These are phyloP conservation scores for Cyclostephanos tholiformis DNA, from an alignment of 108 stramenopile genomes.

Conservation along the genomic window DNA sequence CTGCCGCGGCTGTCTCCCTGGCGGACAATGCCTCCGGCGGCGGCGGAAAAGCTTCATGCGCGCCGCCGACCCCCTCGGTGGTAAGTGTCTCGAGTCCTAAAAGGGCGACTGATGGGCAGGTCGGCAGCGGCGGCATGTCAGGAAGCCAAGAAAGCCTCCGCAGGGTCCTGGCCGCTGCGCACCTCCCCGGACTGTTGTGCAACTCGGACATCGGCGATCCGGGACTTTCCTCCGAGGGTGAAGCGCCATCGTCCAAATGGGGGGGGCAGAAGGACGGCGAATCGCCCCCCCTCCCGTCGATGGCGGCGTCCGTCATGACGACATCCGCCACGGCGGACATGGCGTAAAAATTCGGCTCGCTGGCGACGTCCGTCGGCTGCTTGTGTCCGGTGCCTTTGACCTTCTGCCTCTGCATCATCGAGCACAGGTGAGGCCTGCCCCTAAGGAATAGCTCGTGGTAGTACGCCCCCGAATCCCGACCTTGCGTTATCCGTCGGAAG, in stretches of 20 bases:
- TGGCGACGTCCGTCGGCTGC: conserved; percentile 79
- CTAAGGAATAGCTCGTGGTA: conserved; percentile 86
- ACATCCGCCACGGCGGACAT: conserved; percentile 46
- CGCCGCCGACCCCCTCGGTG: not conserved
- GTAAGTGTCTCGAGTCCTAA: not conserved
- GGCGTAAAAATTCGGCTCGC: conserved; percentile 85
- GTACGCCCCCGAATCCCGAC: conserved; percentile 83
- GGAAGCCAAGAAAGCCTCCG: conserved; percentile 13
- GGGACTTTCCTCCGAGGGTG: not conserved
- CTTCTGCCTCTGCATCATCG: conserved; percentile 83
- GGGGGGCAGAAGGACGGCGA: not conserved
- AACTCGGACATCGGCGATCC: not conserved
- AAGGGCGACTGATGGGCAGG: not conserved
- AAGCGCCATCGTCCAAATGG: not conserved
- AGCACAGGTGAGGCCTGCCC: conserved; percentile 73
- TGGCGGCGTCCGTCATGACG: not conserved
- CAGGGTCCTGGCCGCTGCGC: conserved; percentile 17
- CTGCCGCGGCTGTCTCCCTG: conserved; percentile 1
- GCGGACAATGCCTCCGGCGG: not conserved
- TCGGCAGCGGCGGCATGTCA: not conserved
- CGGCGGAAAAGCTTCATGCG: not conserved
- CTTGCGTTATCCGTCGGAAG: conserved; percentile 88
- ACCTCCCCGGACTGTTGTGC: conserved; percentile 23
- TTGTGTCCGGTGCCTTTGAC: conserved; percentile 91
- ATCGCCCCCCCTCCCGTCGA: not conserved